Percentiles rank a stretch among this genome's conserved stretches.
Evolutionary conservation across 2,329 filamentous ascomycete genomes (phyloP).

Genomic region (Periglandula ipomoeae): DNA sequence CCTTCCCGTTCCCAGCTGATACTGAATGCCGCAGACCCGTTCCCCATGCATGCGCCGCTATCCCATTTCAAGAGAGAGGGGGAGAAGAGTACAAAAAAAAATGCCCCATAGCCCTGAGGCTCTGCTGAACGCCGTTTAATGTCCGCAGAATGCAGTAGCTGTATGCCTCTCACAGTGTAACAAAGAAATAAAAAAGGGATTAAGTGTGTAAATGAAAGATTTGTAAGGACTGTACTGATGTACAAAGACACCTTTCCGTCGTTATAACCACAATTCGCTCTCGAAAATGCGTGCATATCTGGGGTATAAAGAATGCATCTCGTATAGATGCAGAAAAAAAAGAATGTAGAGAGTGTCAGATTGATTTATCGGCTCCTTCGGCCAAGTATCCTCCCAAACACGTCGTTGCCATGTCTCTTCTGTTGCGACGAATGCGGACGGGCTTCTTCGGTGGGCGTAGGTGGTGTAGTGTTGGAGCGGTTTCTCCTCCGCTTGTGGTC

Average conservation of each 20-base stretch:
- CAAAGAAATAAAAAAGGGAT: neutral
- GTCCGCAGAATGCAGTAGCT: neutral
- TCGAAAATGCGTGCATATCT: neutral
- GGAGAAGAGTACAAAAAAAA: neutral
- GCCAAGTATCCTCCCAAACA: constrained; percentile 29
- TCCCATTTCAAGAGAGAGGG: neutral
- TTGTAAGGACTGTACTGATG: no score
- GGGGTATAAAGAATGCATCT: neutral
- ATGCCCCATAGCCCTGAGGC: neutral
- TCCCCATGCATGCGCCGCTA: neutral
- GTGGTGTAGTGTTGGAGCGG: neutral
- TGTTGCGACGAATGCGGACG: constrained; percentile 3
- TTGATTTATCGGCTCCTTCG: constrained; percentile 17
- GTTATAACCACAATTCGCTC: neutral
- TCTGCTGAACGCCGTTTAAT: neutral
- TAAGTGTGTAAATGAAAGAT: neutral
- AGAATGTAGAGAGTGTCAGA: neutral
- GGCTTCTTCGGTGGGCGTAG: neutral
- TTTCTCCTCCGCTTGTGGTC: constrained; percentile 17
- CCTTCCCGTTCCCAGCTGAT: neutral
- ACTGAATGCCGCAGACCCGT: neutral
- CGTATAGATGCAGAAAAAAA: neutral
- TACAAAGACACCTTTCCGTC: no score
- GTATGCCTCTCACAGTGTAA: neutral
- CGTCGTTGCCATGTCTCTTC: constrained; percentile 23